phyloP scores from a whole-genome alignment of 2,329 filamentous ascomycete genomes.

The Colletotrichum tanaceti region DNA sequence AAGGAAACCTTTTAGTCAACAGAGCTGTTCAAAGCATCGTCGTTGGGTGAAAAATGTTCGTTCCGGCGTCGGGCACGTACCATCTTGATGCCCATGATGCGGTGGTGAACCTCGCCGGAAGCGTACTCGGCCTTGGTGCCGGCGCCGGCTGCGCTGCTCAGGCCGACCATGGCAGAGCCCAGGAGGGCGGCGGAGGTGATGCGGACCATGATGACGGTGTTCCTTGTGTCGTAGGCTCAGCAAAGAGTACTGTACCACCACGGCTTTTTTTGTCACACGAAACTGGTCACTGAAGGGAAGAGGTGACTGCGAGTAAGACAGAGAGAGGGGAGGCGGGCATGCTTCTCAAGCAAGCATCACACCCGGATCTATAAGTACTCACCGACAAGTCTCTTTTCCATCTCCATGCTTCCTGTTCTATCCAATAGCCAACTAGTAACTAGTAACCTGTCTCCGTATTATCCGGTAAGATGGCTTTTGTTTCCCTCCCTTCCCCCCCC shows the following conservation, averaged over 20 bases:
- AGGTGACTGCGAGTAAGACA: background rate
- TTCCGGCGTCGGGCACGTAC: conserved; percentile 23
- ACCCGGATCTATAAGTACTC: conserved; percentile 19
- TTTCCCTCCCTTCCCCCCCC: no score
- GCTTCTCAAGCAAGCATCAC: background rate
- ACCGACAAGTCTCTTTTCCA: background rate
- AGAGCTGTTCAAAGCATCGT: background rate
- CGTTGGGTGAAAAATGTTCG: no score
- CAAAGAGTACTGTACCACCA: conserved; percentile 15
- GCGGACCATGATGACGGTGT: conserved; percentile 42
- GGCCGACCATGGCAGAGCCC: conserved; percentile 42
- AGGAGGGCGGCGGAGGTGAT: conserved; percentile 39
- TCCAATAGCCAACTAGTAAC: conserved; percentile 1
- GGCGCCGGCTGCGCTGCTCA: conserved; percentile 43
- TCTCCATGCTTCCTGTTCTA: background rate
- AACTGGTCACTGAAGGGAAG: background rate
- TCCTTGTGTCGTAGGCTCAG: background rate
- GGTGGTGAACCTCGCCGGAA: conserved; percentile 42
- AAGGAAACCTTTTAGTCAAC: background rate
- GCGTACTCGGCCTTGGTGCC: conserved; percentile 43
- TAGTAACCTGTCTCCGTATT: no score
- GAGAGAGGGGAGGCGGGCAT: background rate
- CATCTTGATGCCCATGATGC: conserved; percentile 46
- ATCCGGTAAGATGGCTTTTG: conserved; percentile 1
- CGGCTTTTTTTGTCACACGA: background rate